These are phyloP conservation scores for Rhynchospora tenuis DNA, from an alignment of 176 grass and related monocot genomes.

Conservation along the genomic window DNA sequence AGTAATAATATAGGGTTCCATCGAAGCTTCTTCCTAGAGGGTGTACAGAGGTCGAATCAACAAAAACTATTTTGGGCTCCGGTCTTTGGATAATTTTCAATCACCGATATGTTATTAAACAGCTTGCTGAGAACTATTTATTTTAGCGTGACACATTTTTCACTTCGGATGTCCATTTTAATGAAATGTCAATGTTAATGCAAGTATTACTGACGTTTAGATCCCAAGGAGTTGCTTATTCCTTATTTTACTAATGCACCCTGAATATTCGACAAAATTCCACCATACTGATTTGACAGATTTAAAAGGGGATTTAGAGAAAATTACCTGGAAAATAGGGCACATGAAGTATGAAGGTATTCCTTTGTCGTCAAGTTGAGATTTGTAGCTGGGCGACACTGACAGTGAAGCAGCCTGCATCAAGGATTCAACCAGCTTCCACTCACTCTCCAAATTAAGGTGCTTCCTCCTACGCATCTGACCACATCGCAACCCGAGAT, in stretches of 20 bases:
- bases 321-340: conserved; percentile 59
- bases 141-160: no score
- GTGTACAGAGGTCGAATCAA: no score
- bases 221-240: no score
- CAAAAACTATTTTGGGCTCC: no score
- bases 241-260: neutral
- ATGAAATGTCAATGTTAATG: no score
- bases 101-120: no score
- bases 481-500: conserved; percentile 25
- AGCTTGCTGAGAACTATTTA: no score
- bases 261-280: neutral
- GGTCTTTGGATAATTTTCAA: no score
- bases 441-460: conserved; percentile 14
- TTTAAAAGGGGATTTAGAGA: neutral
- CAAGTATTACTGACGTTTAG: no score
- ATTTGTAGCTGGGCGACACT: neutral
- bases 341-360: conserved; percentile 55
- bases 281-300: neutral
- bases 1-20: no score
- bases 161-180: no score
- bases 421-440: conserved; percentile 26
- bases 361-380: neutral
- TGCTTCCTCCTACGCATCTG: conserved; percentile 22
- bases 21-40: no score
- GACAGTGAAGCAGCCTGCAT: conserved; percentile 17